Percentiles rank a stretch among this genome's conserved stretches.
Conservation (phyloP, 305 asterid genomes). For the Ajuga reptans region DNA sequence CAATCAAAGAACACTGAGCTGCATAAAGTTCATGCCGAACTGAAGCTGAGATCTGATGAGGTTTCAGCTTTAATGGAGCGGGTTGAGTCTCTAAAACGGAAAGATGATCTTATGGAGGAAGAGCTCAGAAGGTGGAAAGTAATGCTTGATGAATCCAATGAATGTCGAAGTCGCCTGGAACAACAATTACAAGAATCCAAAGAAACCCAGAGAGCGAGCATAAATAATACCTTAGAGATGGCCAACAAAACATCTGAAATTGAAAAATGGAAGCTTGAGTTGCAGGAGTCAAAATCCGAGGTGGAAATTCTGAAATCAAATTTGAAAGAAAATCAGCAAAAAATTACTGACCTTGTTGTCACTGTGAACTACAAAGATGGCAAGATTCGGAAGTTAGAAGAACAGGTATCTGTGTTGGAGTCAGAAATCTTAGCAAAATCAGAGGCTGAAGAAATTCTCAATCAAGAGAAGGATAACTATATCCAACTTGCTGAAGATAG, state of each 20-base stretch:
- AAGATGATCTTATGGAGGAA: slow-evolving; percentile 21
- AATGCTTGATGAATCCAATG: slow-evolving; percentile 33
- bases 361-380: slow-evolving; percentile 28
- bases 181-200: slow-evolving; percentile 22
- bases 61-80: slow-evolving; percentile 17
- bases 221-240: slow-evolving; percentile 23
- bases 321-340: slow-evolving; percentile 30
- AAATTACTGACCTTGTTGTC: slow-evolving; percentile 23
- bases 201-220: slow-evolving; percentile 21
- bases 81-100: slow-evolving; percentile 21
- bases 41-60: slow-evolving; percentile 30
- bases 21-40: slow-evolving; percentile 21
- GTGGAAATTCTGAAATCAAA: slow-evolving; percentile 25
- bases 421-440: slow-evolving; percentile 19
- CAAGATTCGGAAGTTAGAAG: slow-evolving; percentile 27
- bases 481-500: slow-evolving; percentile 32
- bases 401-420: slow-evolving; percentile 25
- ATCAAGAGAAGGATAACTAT: slow-evolving; percentile 32
- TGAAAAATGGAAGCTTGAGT: slow-evolving; percentile 21
- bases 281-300: slow-evolving; percentile 28
- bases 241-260: slow-evolving; percentile 28
- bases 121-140: slow-evolving; percentile 24
- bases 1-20: slow-evolving; percentile 22
- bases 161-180: slow-evolving; percentile 19
- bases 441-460: slow-evolving; percentile 29